Base-by-base conservation (phyloP, 2,329 filamentous ascomycete species). In the Aspergillus ustus region DNA sequence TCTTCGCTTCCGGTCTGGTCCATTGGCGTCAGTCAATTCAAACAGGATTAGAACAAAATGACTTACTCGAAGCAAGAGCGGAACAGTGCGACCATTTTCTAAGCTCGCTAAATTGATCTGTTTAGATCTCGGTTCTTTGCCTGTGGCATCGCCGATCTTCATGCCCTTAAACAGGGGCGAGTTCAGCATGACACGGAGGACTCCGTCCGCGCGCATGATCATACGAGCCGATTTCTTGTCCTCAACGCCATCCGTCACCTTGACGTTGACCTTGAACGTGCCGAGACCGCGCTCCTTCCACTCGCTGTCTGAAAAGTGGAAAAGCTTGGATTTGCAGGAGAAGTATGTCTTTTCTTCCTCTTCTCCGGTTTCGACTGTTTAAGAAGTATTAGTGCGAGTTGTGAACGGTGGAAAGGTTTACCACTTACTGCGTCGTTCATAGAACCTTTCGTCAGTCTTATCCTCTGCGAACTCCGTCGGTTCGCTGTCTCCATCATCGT, bases 241-340 rank as follows among this genome's bases (percentile, higher is more conserved):
- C 60, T 87, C 82, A 61, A 88, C 83, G 45, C 85, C 83, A 25
- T 84, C 82, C 5, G 31, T 76, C 66, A 85, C 83, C 2, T 86
- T 86, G 15, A 90, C 88, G 70, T 97, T 97, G 74, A 97, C 84
- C 78, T 95, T 95, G 68, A 97, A 83, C 69, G 89, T 90, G 49
- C 93, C 93, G 4, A 89, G 85, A 13, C 93, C 93, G 56, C 93
- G 88, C 78, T 98, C 94, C 76, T 94, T 94, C 94, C 94, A 98
- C 51, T 88, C 88, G 58, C 85, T 85, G 50, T 83, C 84, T 40
- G 90, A 87, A 70, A 95, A 90, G 61, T 89, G 85, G 80, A 92
- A 98, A 61, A 98, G 86, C 77, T 96, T 96, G 20, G 92, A 90
- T 66, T 93, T 89, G 62, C 90, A 87, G 49, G 87, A 85, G 72